These are phyloP conservation scores for Phytophthora nicotianae DNA, from an alignment of 352 stramenopile species.

Conservation along the genomic window DNA sequence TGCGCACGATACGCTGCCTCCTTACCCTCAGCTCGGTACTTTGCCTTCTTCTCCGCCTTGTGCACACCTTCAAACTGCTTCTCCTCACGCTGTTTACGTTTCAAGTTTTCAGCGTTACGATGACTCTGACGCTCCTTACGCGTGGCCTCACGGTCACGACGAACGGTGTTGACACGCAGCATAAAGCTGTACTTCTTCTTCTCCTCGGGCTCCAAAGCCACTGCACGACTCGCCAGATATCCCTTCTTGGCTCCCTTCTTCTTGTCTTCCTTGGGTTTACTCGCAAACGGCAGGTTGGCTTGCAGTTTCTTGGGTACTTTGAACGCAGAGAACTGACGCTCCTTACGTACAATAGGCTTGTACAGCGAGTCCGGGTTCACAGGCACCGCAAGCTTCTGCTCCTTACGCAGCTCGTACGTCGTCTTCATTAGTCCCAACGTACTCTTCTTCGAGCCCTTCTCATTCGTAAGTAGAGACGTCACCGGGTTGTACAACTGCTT, in stretches of 20 bases:
- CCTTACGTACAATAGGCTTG: conserved; percentile 96
- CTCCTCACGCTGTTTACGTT: conserved; percentile 93
- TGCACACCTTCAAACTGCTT: conserved; percentile 88
- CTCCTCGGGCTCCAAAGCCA: conserved; percentile 96
- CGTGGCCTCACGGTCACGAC: conserved; percentile 96
- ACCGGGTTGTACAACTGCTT: conserved; percentile 99
- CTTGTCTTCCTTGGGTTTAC: conserved; percentile 96
- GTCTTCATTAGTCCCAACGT: conserved; percentile 92
- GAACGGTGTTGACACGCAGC: conserved; percentile 97
- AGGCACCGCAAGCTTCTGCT: conserved; percentile 94
- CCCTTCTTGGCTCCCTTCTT: conserved; percentile 86
- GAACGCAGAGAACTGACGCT: conserved; percentile 93
- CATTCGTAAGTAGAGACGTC: conserved; percentile 72
- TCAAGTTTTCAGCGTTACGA: conserved; percentile 86
- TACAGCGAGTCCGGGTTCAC: conserved; percentile 99
- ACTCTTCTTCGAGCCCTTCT: conserved; percentile 59
- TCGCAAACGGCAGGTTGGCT: conserved; percentile 95
- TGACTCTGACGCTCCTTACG: conserved; percentile 92
- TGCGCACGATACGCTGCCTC: conserved; percentile 60
- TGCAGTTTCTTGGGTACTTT: conserved; percentile 98
- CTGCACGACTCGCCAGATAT: conserved; percentile 89
- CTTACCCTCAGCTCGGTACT: conserved; percentile 85
- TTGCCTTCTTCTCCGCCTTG: conserved; percentile 86
- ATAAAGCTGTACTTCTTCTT: conserved; percentile 98
- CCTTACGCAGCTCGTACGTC: conserved; percentile 94